phyloP scores from a whole-genome alignment of 768 basidiomycete species.

The Tubosaeta sp. region DNA sequence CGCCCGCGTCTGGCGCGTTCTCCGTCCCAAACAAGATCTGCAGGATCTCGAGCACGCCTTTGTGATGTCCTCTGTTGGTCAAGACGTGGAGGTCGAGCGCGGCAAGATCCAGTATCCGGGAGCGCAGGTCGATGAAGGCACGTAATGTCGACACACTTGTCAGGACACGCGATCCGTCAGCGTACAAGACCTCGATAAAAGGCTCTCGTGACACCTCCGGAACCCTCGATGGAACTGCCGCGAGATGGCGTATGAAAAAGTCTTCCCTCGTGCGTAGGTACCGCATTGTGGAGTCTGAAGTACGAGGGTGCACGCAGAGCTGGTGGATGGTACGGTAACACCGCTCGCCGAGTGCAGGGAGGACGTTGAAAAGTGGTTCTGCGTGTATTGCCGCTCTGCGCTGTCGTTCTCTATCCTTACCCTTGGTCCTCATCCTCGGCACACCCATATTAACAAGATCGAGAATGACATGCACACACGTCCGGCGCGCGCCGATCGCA shows the following conservation, averaged over 20 bases:
- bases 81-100: slow-evolving; percentile 87
- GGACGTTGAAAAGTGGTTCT: slow-evolving; percentile 54
- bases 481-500: slow-evolving; percentile 62
- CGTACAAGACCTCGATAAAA: slow-evolving; percentile 56
- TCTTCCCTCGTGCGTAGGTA: slow-evolving; percentile 86
- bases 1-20: slow-evolving; percentile 39
- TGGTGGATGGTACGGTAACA: slow-evolving; percentile 82
- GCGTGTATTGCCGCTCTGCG: slow-evolving; percentile 26
- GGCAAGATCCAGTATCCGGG: slow-evolving; percentile 79
- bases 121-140: slow-evolving; percentile 77
- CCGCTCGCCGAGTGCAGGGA: slow-evolving; percentile 80
- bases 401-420: slow-evolving; percentile 34
- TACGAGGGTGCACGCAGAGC: slow-evolving; percentile 81
- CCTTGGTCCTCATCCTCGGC: slow-evolving; percentile 46
- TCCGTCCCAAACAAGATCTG: slow-evolving; percentile 78
- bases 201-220: slow-evolving; percentile 49
- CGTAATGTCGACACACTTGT: slow-evolving; percentile 66
- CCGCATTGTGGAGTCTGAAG: slow-evolving; percentile 75
- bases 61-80: slow-evolving; percentile 71
- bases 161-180: slow-evolving; percentile 62
- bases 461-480: slow-evolving; percentile 78
- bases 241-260: slow-evolving; percentile 85
- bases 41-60: slow-evolving; percentile 68
- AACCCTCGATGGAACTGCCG: slow-evolving; percentile 62
- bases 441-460: slow-evolving; percentile 72